phyloP scores from a whole-genome alignment of 371 early-diverging fungal genomes.

The Mucor ambiguus region DNA sequence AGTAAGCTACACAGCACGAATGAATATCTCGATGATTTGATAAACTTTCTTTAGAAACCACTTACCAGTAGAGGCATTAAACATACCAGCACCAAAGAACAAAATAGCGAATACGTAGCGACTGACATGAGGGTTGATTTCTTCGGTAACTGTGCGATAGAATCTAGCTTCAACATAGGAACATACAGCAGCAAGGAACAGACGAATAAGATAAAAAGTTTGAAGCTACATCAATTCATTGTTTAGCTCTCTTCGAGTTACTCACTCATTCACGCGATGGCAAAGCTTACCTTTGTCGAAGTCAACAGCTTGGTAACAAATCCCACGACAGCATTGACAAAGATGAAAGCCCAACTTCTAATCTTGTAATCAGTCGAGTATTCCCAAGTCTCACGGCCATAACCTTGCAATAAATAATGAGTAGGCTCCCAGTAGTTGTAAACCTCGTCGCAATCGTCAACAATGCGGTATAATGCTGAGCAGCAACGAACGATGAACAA shows the following conservation, averaged over 20 bases:
- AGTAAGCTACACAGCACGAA: constrained; percentile 58
- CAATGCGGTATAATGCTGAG: constrained; percentile 67
- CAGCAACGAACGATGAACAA: constrained; percentile 62
- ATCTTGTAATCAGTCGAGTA: constrained; percentile 89
- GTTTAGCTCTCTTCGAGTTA: not conserved
- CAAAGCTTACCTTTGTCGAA: constrained; percentile 51
- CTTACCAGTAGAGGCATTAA: constrained; percentile 75
- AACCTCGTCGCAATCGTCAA: constrained; percentile 92
- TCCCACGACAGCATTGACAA: constrained; percentile 60
- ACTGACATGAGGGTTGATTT: constrained; percentile 70
- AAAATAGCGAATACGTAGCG: constrained; percentile 67
- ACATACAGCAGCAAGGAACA: constrained; percentile 62
- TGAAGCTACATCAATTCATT: constrained; percentile 51
- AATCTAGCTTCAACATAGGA: constrained; percentile 78
- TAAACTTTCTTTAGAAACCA: not conserved
- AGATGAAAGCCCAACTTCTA: constrained; percentile 85
- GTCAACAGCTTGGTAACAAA: constrained; percentile 47
- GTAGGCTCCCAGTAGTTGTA: constrained; percentile 97
- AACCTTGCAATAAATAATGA: constrained; percentile 85
- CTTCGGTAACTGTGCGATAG: constrained; percentile 63
- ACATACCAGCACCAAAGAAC: constrained; percentile 84
- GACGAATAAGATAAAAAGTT: constrained; percentile 76
- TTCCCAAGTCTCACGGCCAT: constrained; percentile 96
- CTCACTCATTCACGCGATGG: not conserved
- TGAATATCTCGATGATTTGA: not conserved